phyloP scores from a whole-genome alignment of 176 grass and related monocot genomes.

The Rhynchospora tenuis region DNA sequence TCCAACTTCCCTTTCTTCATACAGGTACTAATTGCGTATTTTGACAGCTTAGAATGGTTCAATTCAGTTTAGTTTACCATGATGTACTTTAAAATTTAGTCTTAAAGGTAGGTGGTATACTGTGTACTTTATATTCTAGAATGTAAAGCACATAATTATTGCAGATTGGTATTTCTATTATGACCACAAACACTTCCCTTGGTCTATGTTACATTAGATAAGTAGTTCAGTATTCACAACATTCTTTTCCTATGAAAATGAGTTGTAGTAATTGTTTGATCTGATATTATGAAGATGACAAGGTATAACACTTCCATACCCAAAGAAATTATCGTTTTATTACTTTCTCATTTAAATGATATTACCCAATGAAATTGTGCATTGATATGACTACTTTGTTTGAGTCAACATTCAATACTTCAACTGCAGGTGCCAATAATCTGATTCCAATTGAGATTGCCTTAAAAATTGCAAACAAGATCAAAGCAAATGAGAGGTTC shows the following conservation, averaged over 20 bases:
- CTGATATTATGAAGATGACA: neutral
- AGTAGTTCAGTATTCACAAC: neutral
- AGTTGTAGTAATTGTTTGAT: neutral
- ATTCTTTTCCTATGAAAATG: neutral
- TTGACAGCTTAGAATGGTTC: neutral
- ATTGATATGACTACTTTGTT: neutral
- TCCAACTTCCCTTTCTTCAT: neutral
- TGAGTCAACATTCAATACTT: neutral
- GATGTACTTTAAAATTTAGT: neutral
- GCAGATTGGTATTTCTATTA: neutral
- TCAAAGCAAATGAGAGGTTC: constrained; percentile 55
- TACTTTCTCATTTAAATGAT: neutral
- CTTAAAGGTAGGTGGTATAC: neutral
- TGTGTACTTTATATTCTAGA: neutral
- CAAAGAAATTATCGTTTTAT: neutral
- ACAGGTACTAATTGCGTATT: neutral
- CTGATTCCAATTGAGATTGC: constrained; percentile 79
- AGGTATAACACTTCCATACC: too few species aligned
- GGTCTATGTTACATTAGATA: neutral
- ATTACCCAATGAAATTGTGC: neutral
- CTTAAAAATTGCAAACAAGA: constrained; percentile 72
- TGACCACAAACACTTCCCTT: neutral
- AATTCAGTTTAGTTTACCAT: neutral
- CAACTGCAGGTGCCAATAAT: constrained; percentile 54
- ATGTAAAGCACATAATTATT: neutral